phyloP scores from a whole-genome alignment of 2,329 filamentous ascomycete genomes.

The Lasiodiplodia gonubiensis region DNA sequence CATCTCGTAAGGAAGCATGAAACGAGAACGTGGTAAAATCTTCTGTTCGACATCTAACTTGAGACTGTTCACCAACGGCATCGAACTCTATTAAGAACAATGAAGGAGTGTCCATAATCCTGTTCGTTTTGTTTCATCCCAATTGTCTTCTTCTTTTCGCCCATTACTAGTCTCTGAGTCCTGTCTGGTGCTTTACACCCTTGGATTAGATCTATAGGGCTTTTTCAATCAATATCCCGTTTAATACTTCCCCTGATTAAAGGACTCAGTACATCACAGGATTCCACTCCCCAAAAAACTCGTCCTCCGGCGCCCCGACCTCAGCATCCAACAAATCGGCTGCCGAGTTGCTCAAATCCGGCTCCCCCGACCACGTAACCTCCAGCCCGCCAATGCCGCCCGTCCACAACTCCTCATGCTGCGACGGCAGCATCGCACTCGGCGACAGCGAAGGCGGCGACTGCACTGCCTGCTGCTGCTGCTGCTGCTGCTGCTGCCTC shows the following conservation, averaged over 20 bases:
- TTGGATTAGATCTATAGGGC: too few species aligned
- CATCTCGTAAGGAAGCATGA: not conserved
- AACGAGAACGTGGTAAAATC: not conserved
- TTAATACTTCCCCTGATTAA: too few species aligned
- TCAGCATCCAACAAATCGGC: not conserved
- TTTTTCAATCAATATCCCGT: too few species aligned
- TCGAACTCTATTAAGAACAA: not conserved
- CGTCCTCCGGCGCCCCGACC: not conserved
- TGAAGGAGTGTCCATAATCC: not conserved
- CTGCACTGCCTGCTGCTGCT: not conserved
- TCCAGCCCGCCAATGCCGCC: not conserved
- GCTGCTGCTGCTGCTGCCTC: too few species aligned
- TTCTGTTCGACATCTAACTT: not conserved
- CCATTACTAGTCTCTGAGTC: not conserved
- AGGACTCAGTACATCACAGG: not conserved
- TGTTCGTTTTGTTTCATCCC: not conserved
- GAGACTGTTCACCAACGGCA: not conserved
- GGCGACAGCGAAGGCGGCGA: not conserved
- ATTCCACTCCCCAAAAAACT: not conserved
- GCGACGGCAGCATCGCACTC: not conserved
- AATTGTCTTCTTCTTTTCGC: not conserved
- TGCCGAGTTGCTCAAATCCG: not conserved
- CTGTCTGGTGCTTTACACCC: not conserved
- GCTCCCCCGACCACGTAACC: not conserved
- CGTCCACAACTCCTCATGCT: not conserved